Conservation (phyloP, 2,329 filamentous ascomycete species). For the Colletotrichum nymphaeae region DNA sequence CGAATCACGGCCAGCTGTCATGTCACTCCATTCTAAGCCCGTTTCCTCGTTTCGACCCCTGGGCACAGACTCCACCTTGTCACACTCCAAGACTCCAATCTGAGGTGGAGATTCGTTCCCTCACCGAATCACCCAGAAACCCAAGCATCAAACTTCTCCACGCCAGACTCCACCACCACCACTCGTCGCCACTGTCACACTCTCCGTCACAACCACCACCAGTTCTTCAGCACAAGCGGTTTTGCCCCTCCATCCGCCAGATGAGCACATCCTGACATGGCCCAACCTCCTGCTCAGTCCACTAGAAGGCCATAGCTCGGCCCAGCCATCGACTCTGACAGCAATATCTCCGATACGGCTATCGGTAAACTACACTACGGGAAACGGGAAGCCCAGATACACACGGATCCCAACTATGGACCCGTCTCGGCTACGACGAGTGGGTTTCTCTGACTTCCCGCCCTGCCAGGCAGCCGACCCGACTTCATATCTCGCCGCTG, state of each 20-base stretch:
- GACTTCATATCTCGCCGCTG: not conserved
- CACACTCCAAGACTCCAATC: slow-evolving; percentile 6
- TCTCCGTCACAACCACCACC: slow-evolving; percentile 18
- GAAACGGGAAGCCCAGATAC: not conserved
- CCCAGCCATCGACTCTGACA: slow-evolving; percentile 4
- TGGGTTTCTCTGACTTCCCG: not conserved
- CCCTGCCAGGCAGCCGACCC: not conserved
- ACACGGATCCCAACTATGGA: not conserved
- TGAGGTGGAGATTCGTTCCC: not conserved
- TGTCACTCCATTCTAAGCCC: not conserved
- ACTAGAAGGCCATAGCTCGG: slow-evolving; percentile 5
- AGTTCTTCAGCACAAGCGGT: slow-evolving; percentile 31
- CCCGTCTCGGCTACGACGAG: not conserved
- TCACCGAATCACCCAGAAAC: not conserved
- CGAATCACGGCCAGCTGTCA: not conserved
- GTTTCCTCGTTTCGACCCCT: not conserved
- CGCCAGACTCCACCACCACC: slow-evolving; percentile 14
- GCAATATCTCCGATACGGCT: not conserved
- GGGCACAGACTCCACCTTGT: not conserved
- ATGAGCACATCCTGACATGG: not conserved
- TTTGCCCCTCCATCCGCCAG: not conserved
- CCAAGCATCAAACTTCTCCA: slow-evolving; percentile 22
- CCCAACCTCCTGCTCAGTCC: slow-evolving; percentile 6
- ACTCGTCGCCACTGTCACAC: slow-evolving; percentile 21
- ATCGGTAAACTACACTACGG: not conserved